Percentiles rank a stretch among this genome's conserved stretches.
These are phyloP conservation scores for Scalesia atractyloides DNA, from an alignment of 129 eudicot genomes.

Conservation along the genomic window DNA sequence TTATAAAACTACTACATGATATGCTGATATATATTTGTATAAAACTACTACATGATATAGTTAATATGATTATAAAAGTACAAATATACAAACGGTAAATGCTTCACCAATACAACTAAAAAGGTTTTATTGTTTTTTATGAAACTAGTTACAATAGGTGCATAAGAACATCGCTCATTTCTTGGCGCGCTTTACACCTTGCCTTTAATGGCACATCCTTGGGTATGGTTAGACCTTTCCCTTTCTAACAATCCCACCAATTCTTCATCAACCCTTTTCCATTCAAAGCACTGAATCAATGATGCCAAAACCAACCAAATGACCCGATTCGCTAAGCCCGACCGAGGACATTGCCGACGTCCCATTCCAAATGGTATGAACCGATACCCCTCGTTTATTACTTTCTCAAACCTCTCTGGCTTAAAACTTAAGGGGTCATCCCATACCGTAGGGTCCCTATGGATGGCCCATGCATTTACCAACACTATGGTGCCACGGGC, in stretches of 20 bases:
- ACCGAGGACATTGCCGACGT: slow-evolving; percentile 37
- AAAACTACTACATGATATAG: no score
- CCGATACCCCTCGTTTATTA: slow-evolving; percentile 20
- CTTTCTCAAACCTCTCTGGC: slow-evolving; percentile 34
- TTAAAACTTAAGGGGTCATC: not conserved
- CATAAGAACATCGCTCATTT: slow-evolving; percentile 30
- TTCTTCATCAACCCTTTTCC: slow-evolving; percentile 38
- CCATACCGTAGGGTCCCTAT: slow-evolving; percentile 14
- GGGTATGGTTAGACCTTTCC: slow-evolving; percentile 39
- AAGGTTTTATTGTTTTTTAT: not conserved
- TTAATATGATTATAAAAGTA: not conserved
- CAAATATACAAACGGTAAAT: not conserved
- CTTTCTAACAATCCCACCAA: slow-evolving; percentile 31
- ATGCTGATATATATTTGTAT: no score
- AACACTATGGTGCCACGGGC: slow-evolving; percentile 38
- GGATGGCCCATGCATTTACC: slow-evolving; percentile 29
- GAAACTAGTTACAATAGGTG: not conserved
- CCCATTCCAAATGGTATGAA: slow-evolving; percentile 42
- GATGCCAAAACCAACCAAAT: slow-evolving; percentile 25
- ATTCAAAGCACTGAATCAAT: slow-evolving; percentile 44
- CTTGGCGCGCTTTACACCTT: slow-evolving; percentile 27
- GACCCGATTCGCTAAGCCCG: slow-evolving; percentile 32
- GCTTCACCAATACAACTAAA: not conserved
- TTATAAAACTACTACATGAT: no score
- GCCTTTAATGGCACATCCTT: slow-evolving; percentile 48